A percentile compares a stretch with the other conserved stretches of the same genome.
phyloP scores from a whole-genome alignment of 805 yeast genomes.

The Ascoidea asiatica region DNA sequence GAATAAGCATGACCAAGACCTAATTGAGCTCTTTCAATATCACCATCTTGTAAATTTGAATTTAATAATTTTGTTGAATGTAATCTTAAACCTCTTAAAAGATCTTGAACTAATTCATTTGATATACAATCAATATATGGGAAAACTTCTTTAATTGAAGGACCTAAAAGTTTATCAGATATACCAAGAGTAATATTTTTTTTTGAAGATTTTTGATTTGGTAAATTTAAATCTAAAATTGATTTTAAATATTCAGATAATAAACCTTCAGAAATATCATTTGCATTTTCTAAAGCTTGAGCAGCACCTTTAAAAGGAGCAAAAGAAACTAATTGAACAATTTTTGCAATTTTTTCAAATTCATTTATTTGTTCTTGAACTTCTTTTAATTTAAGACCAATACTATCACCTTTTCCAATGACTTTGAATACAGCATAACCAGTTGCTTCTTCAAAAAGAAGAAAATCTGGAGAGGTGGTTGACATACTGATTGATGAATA shows the following conservation, averaged over 20 bases:
- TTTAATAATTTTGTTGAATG: constrained; percentile 83
- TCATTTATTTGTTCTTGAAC: constrained; percentile 87
- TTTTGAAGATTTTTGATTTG: constrained; percentile 43
- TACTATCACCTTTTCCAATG: constrained; percentile 82
- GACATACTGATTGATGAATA: too few relatives aligned
- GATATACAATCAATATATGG: constrained; percentile 84
- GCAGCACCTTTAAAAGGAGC: constrained; percentile 99
- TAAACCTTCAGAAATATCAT: constrained; percentile 93
- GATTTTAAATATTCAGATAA: constrained; percentile 88
- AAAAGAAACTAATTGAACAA: constrained; percentile 86
- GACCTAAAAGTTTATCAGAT: constrained; percentile 91
- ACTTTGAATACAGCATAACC: constrained; percentile 97
- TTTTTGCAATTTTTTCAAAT: constrained; percentile 75
- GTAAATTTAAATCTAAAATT: constrained; percentile 80
- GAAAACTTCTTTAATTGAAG: constrained; percentile 84
- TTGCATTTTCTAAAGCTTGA: constrained; percentile 96
- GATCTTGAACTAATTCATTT: constrained; percentile 86
- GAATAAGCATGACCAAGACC: constrained; percentile 99
- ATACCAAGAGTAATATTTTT: constrained; percentile 63
- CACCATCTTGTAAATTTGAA: constrained; percentile 78
- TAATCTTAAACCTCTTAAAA: constrained; percentile 87
- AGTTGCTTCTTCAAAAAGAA: constrained; percentile 95
- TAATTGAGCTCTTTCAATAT: constrained; percentile 93
- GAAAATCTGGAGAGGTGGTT: constrained; percentile 65
- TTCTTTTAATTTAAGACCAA: constrained; percentile 84